Evolutionary conservation across 1,284 basidiomycete genomes (phyloP).

Genomic region (Rugosomyces carneus): DNA sequence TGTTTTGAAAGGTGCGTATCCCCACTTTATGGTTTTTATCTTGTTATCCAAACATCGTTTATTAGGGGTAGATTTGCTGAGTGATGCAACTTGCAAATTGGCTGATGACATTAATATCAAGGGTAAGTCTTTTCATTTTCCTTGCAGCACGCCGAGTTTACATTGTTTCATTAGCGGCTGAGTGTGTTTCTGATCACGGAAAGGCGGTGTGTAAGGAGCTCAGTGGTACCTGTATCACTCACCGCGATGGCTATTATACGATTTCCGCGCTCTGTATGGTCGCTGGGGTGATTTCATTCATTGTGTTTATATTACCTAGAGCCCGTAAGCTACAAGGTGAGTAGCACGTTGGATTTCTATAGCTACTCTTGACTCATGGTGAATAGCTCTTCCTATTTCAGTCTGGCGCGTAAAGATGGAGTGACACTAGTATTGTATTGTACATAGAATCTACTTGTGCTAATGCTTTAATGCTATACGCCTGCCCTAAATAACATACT

Average conservation of each 20-base stretch:
- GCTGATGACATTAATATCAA: slow-evolving; percentile 52
- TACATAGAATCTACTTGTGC: slow-evolving; percentile 1
- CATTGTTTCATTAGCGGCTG: slow-evolving; percentile 43
- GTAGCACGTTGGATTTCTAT: slow-evolving; percentile 20
- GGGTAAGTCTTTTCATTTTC: slow-evolving; percentile 36
- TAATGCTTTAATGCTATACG: not conserved
- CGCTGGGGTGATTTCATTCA: slow-evolving; percentile 67
- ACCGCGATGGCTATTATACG: slow-evolving; percentile 90
- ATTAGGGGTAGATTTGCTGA: slow-evolving; percentile 80
- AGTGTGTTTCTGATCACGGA: slow-evolving; percentile 89
- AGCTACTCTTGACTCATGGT: slow-evolving; percentile 9
- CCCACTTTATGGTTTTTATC: not conserved
- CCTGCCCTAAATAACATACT: slow-evolving; percentile 24
- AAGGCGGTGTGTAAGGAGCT: slow-evolving; percentile 73
- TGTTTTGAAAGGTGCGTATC: slow-evolving; percentile 72
- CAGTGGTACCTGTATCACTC: slow-evolving; percentile 76
- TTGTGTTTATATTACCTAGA: slow-evolving; percentile 80
- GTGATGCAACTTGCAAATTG: slow-evolving; percentile 75
- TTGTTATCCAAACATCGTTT: not conserved
- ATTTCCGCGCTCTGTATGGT: slow-evolving; percentile 77
- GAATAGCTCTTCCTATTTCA: slow-evolving; percentile 48
- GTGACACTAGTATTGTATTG: slow-evolving; percentile 17
- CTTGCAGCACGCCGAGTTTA: slow-evolving; percentile 8
- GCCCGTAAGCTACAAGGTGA: slow-evolving; percentile 81
- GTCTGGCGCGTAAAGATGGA: slow-evolving; percentile 55